phyloP scores from a whole-genome alignment of 768 basidiomycete genomes.

The Cytidiella melzeri region DNA sequence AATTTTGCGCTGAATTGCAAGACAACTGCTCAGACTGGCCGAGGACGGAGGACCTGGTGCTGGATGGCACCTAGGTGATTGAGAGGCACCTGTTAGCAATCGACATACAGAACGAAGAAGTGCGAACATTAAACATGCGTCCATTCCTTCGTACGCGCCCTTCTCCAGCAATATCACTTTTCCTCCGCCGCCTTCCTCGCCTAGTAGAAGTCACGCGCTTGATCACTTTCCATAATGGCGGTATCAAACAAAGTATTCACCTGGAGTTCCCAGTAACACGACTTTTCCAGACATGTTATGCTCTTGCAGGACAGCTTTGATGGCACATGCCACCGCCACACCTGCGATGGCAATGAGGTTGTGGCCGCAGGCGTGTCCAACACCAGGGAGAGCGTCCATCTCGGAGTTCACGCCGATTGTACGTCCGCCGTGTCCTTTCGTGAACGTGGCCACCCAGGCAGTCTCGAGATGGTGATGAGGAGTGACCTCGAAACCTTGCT shows the following conservation, averaged over 20 bases:
- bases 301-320: slow-evolving; percentile 56
- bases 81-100: not conserved
- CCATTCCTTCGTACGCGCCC: slow-evolving; percentile 74
- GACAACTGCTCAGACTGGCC: slow-evolving; percentile 55
- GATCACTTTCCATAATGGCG: not conserved
- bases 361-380: slow-evolving; percentile 73
- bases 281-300: slow-evolving; percentile 64
- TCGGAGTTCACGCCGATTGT: slow-evolving; percentile 79
- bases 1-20: slow-evolving; percentile 53
- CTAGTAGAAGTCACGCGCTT: slow-evolving; percentile 29
- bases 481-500: slow-evolving; percentile 59
- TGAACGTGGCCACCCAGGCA: slow-evolving; percentile 69
- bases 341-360: slow-evolving; percentile 77
- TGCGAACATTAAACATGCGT: slow-evolving; percentile 67
- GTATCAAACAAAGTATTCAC: slow-evolving; percentile 26
- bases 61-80: slow-evolving; percentile 61
- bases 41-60: slow-evolving; percentile 70
- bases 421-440: slow-evolving; percentile 58
- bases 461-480: slow-evolving; percentile 60
- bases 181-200: slow-evolving; percentile 74
- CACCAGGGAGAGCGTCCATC: slow-evolving; percentile 37
- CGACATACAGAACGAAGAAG: no score
- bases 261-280: slow-evolving; percentile 72
- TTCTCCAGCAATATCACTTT: slow-evolving; percentile 64
- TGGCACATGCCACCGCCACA: slow-evolving; percentile 63